Conservation (phyloP, 495 filamentous ascomycete genomes). For the Penicillium taxi region DNA sequence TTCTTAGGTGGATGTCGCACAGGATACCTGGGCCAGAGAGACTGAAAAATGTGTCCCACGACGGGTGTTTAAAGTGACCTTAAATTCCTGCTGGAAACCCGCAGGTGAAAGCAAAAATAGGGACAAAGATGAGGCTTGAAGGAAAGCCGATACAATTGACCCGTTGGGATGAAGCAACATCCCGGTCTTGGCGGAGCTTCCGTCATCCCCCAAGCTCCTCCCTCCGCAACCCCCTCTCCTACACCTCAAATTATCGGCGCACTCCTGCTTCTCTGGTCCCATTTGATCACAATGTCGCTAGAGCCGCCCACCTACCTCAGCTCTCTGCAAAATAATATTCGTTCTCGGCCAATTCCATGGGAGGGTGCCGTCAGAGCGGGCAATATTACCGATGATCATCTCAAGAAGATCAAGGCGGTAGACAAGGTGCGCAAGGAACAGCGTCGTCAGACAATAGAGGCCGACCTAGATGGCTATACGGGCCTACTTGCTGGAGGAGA, state of each 20-base stretch:
- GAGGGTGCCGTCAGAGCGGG: constrained; percentile 91
- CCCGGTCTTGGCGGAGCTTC: constrained; percentile 26
- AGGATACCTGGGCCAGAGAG: not conserved
- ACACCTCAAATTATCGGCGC: constrained; percentile 2
- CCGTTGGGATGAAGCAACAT: constrained; percentile 17
- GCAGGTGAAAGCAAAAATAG: not conserved
- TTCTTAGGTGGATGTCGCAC: constrained; percentile 8
- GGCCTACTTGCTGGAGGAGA: constrained; percentile 68
- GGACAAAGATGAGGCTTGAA: constrained; percentile 1
- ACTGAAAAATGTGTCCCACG: not conserved
- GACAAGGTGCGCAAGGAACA: constrained; percentile 92
- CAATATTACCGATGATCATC: constrained; percentile 87
- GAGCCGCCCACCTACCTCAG: constrained; percentile 85
- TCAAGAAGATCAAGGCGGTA: constrained; percentile 94
- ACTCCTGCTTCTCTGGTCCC: constrained; percentile 7
- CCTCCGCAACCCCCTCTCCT: constrained; percentile 7
- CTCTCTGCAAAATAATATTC: constrained; percentile 90
- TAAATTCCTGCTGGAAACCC: not conserved
- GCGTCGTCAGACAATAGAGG: constrained; percentile 70
- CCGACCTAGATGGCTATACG: constrained; percentile 68
- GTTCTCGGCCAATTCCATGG: constrained; percentile 91
- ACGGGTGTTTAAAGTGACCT: not conserved
- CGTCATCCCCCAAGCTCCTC: constrained; percentile 25
- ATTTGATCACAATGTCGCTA: constrained; percentile 58
- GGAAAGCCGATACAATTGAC: constrained; percentile 11